Evolutionary conservation across 1,139 yeast species (phyloP).

Genomic region (Candida sp.): DNA sequence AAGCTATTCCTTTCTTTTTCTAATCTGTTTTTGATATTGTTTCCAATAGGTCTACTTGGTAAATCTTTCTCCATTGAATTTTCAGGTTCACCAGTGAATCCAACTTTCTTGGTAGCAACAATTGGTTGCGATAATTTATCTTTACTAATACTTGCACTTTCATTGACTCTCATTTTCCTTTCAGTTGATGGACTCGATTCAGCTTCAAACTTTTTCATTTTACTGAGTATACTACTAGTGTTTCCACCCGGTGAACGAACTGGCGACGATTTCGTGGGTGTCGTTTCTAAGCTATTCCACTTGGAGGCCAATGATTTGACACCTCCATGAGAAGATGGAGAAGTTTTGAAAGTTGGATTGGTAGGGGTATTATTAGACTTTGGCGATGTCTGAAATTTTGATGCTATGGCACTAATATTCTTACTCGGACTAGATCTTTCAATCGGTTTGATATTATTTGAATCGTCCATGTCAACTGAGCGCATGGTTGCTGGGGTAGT

Average conservation of each 20-base stretch:
- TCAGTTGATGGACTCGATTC: background rate
- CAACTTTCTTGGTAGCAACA: background rate
- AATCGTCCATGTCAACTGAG: background rate
- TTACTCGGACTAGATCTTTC: slow-evolving; percentile 9
- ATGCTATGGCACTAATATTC: slow-evolving; percentile 14
- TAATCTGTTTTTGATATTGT: background rate
- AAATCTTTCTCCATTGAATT: background rate
- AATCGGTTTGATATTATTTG: background rate
- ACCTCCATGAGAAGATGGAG: background rate
- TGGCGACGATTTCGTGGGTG: slow-evolving; percentile 4
- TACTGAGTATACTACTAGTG: slow-evolving; percentile 1
- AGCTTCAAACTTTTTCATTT: slow-evolving; percentile 2
- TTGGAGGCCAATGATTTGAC: slow-evolving; percentile 7
- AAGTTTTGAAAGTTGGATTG: background rate
- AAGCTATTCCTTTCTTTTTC: background rate
- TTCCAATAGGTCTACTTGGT: background rate
- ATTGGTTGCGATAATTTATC: background rate
- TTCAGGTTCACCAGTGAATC: background rate
- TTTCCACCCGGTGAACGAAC: slow-evolving; percentile 1
- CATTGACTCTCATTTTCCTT: too few relatives aligned
- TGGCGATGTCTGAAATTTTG: slow-evolving; percentile 13
- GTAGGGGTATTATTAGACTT: background rate
- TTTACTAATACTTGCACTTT: background rate
- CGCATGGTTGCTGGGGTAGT: background rate
- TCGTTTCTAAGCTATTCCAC: slow-evolving; percentile 1